phyloP scores from a whole-genome alignment of 306 rosid genomes.

The Vigna mungo region DNA sequence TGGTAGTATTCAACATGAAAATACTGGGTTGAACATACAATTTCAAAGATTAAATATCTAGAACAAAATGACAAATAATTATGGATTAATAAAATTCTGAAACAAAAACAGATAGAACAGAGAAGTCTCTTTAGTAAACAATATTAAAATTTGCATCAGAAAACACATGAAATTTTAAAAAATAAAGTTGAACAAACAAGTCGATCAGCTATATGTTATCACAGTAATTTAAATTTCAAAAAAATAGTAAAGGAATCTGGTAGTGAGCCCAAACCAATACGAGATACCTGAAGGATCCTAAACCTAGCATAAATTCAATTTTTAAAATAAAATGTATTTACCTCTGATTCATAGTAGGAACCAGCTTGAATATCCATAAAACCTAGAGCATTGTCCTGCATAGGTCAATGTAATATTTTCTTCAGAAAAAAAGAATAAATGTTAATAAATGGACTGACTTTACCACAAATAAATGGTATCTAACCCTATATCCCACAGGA shows the following conservation, averaged over 20 bases:
- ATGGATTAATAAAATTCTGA: slow-evolving; percentile 14
- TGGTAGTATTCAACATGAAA: background rate
- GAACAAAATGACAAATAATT: background rate
- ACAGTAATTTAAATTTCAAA: slow-evolving; percentile 8
- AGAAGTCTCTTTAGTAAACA: slow-evolving; percentile 9
- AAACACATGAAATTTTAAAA: background rate
- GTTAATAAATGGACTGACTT: slow-evolving; percentile 28
- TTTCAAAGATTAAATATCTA: slow-evolving; percentile 15
- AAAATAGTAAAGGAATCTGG: slow-evolving; percentile 1
- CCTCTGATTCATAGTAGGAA: slow-evolving; percentile 62
- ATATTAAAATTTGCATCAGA: slow-evolving; percentile 23
- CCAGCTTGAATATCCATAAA: slow-evolving; percentile 58
- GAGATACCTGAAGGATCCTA: slow-evolving; percentile 15
- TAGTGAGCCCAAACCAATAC: slow-evolving; percentile 5
- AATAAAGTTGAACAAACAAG: slow-evolving; percentile 34
- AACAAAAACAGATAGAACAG: background rate
- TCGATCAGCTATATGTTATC: slow-evolving; percentile 23
- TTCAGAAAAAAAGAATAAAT: slow-evolving; percentile 16
- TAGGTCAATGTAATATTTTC: slow-evolving; percentile 11
- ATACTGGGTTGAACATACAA: background rate
- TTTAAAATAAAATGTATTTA: slow-evolving; percentile 37
- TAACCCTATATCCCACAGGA: slow-evolving; percentile 18
- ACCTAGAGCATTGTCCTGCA: slow-evolving; percentile 49
- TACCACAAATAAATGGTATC: slow-evolving; percentile 16
- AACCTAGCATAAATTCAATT: slow-evolving; percentile 34